Conservation (phyloP, 2,329 filamentous ascomycete genomes). For the Dactylellina parvicollis region DNA sequence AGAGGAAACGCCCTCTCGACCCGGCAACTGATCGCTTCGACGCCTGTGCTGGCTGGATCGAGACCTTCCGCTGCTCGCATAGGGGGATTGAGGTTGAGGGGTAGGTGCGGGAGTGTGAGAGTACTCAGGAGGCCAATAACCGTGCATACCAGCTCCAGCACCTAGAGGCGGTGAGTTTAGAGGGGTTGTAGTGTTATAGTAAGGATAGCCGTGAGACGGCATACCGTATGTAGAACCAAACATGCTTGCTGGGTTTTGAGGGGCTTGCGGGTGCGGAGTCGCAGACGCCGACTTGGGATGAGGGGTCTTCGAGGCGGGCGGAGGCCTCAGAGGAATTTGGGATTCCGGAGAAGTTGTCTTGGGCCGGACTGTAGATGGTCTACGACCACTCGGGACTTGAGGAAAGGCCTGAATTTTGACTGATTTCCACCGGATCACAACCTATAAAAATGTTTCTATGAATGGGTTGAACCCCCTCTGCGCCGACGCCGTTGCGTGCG, state of each 20-base stretch:
- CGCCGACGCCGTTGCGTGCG: slow-evolving; percentile 52
- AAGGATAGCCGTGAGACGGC: slow-evolving; percentile 54
- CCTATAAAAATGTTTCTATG: slow-evolving; percentile 49
- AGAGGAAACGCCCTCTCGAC: slow-evolving; percentile 46
- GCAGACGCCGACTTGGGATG: slow-evolving; percentile 53
- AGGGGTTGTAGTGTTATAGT: slow-evolving; percentile 53
- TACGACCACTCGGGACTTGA: slow-evolving; percentile 51
- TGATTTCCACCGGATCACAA: slow-evolving; percentile 51
- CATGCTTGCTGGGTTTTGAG: slow-evolving; percentile 46
- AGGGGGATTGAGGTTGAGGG: slow-evolving; percentile 53
- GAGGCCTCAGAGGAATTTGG: slow-evolving; percentile 50
- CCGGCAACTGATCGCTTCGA: slow-evolving; percentile 52
- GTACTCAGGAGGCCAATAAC: slow-evolving; percentile 50
- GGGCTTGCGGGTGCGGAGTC: slow-evolving; percentile 51
- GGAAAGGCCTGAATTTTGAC: slow-evolving; percentile 54
- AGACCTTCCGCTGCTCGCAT: slow-evolving; percentile 43
- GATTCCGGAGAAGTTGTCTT: slow-evolving; percentile 54
- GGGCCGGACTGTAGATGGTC: slow-evolving; percentile 52
- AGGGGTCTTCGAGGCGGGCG: slow-evolving; percentile 53
- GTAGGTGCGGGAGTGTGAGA: slow-evolving; percentile 53
- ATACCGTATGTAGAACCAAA: slow-evolving; percentile 54
- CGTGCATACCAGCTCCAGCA: slow-evolving; percentile 54
- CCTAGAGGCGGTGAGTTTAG: slow-evolving; percentile 55
- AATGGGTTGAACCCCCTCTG: slow-evolving; percentile 42
- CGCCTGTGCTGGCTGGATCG: slow-evolving; percentile 43